Evolutionary conservation across 2,329 filamentous ascomycete genomes (phyloP), one percentile per base, ranked within the genome.

Genomic region (Aspergillus sp.): DNA sequence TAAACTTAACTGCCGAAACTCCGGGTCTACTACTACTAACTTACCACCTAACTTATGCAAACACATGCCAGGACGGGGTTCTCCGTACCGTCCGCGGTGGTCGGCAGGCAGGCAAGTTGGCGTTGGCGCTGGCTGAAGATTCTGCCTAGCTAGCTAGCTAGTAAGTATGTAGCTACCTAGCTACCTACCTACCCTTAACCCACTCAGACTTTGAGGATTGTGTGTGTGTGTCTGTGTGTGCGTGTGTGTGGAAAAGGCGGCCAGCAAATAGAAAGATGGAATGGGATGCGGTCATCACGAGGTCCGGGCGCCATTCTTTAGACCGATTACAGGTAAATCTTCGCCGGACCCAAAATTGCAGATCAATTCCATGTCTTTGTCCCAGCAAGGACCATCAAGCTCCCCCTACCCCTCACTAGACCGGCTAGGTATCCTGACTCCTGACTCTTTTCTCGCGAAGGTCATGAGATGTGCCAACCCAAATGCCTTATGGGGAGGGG

Each of bases 201-300:
- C 32, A 36, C 27, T 17, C 23, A 32, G 36, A 39, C 21, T 13
- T 13, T 32, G 6, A 39, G 15, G 27, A 30, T 30, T 27, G 7
- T 27, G 23, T 27, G 25, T 8, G 25, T 25, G 25, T 27, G 2
- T 27, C 7, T 27, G 25, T 27, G 6, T 25, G 23, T 8, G 25
- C 0, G 25, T 3, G 25, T 3, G 3, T 30, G 27, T 30, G 27
- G 27, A 30, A 30, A 30, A 30, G 32, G 36, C 19, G 13, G 10
- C 51, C 36, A 54, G 32, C 51, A 23, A 54, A 30, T 42, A 8
- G 52, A 17, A 7, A 27, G 38, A 13, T 38, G 41, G 49, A 30
- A 54, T 53, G 59, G 59, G 59, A 41, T 42, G 23, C 38, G 15
- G 50, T 48, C 32, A 50, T 51, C 53, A 56, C 53, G 57, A 60